Conservation (phyloP, 2,329 filamentous ascomycete genomes). For the Beauveria sp. region DNA sequence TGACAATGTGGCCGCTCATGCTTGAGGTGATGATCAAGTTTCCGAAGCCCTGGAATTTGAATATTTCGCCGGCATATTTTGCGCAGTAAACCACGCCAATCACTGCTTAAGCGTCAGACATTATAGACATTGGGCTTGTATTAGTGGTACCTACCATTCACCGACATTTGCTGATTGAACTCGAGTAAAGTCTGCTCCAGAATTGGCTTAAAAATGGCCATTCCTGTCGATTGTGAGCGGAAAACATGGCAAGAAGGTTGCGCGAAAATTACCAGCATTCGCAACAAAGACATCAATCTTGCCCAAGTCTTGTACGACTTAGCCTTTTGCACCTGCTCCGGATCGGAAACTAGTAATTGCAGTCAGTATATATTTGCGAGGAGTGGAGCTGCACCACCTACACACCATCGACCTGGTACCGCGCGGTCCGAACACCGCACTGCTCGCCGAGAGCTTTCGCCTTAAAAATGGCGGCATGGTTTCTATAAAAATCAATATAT, state of each 20-base stretch:
- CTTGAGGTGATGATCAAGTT: conserved; percentile 45
- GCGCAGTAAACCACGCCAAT: conserved; percentile 39
- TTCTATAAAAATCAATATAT: conserved; percentile 15
- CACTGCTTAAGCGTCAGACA: conserved; percentile 16
- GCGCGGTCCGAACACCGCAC: conserved; percentile 24
- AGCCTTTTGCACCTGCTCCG: conserved; percentile 25
- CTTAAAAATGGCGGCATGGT: conserved; percentile 28
- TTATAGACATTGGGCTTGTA: not conserved
- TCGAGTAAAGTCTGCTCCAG: conserved; percentile 45
- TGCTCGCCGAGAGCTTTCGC: conserved; percentile 21
- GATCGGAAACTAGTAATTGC: conserved; percentile 29
- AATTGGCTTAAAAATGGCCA: conserved; percentile 46
- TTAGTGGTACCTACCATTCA: conserved; percentile 37
- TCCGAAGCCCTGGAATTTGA: conserved; percentile 34
- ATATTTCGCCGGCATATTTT: conserved; percentile 35
- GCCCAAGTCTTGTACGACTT: conserved; percentile 31
- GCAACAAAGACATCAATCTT: conserved; percentile 35
- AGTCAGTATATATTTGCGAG: not conserved
- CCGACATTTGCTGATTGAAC: conserved; percentile 41
- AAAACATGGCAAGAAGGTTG: not conserved
- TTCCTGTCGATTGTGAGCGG: conserved; percentile 21
- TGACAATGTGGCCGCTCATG: conserved; percentile 43
- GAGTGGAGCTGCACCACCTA: not conserved
- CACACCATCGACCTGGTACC: not conserved
- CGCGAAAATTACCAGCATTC: conserved; percentile 28